Percentiles rank a stretch among this genome's conserved stretches.
Conservation (phyloP, 176 grass and related monocot species). For the Tillandsia fasciculata region DNA sequence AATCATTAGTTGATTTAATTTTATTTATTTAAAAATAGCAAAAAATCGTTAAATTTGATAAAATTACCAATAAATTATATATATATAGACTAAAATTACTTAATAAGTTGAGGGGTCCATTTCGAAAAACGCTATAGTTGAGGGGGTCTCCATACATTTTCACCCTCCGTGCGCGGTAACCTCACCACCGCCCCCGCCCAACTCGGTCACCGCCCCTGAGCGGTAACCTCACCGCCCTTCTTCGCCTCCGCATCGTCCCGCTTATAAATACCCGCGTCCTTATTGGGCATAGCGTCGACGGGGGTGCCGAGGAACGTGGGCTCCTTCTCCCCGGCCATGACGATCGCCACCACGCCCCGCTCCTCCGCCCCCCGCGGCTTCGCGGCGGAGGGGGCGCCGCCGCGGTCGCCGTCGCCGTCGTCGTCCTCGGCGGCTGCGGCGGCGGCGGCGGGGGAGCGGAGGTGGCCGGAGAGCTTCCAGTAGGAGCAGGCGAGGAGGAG, state of each 20-base stretch:
- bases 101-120: too few species aligned
- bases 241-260: background rate
- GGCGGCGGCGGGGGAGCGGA: slow-evolving; percentile 5
- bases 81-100: too few species aligned
- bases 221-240: background rate
- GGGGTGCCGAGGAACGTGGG: slow-evolving; percentile 53
- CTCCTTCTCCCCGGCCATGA: slow-evolving; percentile 68
- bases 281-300: background rate
- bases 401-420: slow-evolving; percentile 4
- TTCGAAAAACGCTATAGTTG: too few species aligned
- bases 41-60: too few species aligned
- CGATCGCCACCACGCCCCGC: slow-evolving; percentile 42
- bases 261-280: background rate
- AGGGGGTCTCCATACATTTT: too few species aligned
- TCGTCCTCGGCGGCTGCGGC: background rate
- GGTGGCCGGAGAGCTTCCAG: slow-evolving; percentile 30
- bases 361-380: slow-evolving; percentile 4
- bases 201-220: background rate
- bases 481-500: slow-evolving; percentile 35
- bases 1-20: too few species aligned
- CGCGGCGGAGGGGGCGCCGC: background rate
- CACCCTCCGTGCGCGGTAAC: too few species aligned
- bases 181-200: too few species aligned
- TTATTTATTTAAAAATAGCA: too few species aligned
- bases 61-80: too few species aligned